Evolutionary conservation across 768 basidiomycete species (phyloP).

Genomic region (Saitozyma sp.): DNA sequence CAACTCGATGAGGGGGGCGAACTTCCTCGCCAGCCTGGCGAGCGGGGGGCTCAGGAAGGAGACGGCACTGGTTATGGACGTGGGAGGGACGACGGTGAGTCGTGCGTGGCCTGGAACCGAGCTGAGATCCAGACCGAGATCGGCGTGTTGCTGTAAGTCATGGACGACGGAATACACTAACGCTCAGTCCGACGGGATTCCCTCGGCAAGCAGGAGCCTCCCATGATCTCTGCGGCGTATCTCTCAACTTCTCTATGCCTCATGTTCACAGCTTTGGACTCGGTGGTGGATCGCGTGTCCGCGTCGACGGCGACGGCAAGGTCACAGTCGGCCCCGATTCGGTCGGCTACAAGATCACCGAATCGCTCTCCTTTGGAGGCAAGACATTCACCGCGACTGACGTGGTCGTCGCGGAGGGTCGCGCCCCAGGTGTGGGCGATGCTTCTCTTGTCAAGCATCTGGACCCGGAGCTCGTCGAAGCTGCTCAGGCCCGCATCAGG

Average conservation of each 20-base stretch:
- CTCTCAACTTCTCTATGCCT: slow-evolving; percentile 55
- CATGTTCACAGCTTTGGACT: slow-evolving; percentile 60
- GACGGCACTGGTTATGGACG: slow-evolving; percentile 59
- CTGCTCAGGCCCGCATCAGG: slow-evolving; percentile 56
- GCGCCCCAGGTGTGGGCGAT: slow-evolving; percentile 43
- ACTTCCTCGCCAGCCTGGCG: slow-evolving; percentile 58
- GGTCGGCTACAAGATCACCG: slow-evolving; percentile 62
- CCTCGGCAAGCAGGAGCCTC: slow-evolving; percentile 65
- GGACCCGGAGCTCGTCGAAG: slow-evolving; percentile 39
- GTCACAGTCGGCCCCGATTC: slow-evolving; percentile 67
- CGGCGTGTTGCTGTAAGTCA: slow-evolving; percentile 62
- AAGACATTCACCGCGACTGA: slow-evolving; percentile 64
- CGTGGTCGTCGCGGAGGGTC: slow-evolving; percentile 57
- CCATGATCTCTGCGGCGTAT: slow-evolving; percentile 65
- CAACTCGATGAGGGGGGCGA: slow-evolving; percentile 70
- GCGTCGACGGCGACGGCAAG: slow-evolving; percentile 50
- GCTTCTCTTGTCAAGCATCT: slow-evolving; percentile 42
- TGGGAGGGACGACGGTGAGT: slow-evolving; percentile 63
- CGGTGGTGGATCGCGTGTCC: slow-evolving; percentile 65
- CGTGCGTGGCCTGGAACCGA: not conserved
- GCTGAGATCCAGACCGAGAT: slow-evolving; percentile 58
- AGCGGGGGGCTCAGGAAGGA: slow-evolving; percentile 39
- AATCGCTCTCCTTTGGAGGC: slow-evolving; percentile 63
- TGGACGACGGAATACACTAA: slow-evolving; percentile 54
- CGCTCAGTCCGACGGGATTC: slow-evolving; percentile 65